These are phyloP conservation scores for Paramecium tetraurelia DNA, from an alignment of 73 alveolate species.

Conservation along the genomic window DNA sequence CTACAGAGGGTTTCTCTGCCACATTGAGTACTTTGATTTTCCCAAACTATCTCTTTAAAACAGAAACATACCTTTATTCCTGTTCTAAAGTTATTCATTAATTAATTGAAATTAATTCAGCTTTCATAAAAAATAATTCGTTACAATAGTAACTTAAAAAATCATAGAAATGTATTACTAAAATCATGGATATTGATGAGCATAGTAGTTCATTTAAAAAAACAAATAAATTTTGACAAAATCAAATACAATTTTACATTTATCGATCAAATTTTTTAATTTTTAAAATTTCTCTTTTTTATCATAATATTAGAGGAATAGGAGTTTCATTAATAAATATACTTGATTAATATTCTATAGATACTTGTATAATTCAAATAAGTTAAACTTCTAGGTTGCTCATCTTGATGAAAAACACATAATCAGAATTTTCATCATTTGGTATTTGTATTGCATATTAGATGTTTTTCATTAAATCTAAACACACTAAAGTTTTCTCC, in stretches of 20 bases:
- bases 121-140: background rate
- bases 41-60: background rate
- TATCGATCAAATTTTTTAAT: too few relatives aligned
- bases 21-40: constrained; percentile 80
- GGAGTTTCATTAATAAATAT: background rate
- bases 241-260: background rate
- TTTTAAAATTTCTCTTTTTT: background rate
- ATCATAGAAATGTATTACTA: background rate
- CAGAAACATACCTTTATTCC: background rate
- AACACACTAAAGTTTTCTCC: background rate
- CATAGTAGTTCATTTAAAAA: background rate
- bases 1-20: constrained; percentile 99
- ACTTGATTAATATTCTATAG: background rate
- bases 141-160: background rate
- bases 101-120: background rate
- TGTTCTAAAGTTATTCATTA: background rate
- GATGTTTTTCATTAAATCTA: background rate
- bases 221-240: too few relatives aligned
- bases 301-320: too few relatives aligned
- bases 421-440: background rate
- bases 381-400: background rate
- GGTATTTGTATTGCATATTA: background rate
- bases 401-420: background rate
- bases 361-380: background rate
- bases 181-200: background rate